Conservation (phyloP, 441 rosid genomes). For the Euphorbia celastroides region DNA sequence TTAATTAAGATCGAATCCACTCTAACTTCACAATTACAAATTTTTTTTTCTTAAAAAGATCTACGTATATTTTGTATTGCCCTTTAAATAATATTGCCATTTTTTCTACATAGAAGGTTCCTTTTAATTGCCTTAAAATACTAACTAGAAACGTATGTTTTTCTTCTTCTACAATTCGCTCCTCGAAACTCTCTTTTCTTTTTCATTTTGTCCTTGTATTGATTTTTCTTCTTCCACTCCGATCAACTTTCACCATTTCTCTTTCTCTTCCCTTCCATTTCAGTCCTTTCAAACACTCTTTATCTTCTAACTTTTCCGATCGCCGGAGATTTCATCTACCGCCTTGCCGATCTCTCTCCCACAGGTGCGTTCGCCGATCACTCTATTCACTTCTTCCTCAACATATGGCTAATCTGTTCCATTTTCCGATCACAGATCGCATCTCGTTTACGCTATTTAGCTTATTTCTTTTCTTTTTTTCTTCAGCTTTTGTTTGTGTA, state of each 20-base stretch:
- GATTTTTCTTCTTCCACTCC: conserved; percentile 27
- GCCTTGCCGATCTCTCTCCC: conserved; percentile 26
- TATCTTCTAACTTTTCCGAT: conserved; percentile 34
- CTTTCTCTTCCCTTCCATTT: conserved; percentile 31
- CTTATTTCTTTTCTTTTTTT: conserved; percentile 6
- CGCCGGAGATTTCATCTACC: conserved; percentile 18
- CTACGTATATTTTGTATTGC: too few relatives aligned
- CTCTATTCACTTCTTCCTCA: conserved; percentile 20
- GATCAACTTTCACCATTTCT: conserved; percentile 34
- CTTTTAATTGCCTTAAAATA: too few relatives aligned
- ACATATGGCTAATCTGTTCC: conserved; percentile 8
- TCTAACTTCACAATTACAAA: too few relatives aligned
- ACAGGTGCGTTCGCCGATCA: conserved; percentile 61
- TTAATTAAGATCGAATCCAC: too few relatives aligned
- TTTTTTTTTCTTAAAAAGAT: too few relatives aligned
- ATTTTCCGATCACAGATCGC: conserved; percentile 31
- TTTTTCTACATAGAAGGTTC: too few relatives aligned
- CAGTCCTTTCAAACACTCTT: conserved; percentile 36
- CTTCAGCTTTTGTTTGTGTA: neutral
- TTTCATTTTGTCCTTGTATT: too few relatives aligned
- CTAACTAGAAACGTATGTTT: too few relatives aligned
- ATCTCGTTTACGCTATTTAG: conserved; percentile 7
- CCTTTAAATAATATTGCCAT: too few relatives aligned
- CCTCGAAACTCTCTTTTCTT: too few relatives aligned
- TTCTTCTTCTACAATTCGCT: too few relatives aligned